phyloP scores from a whole-genome alignment of 345 rosid genomes.

The Hibiscus tridactylites region DNA sequence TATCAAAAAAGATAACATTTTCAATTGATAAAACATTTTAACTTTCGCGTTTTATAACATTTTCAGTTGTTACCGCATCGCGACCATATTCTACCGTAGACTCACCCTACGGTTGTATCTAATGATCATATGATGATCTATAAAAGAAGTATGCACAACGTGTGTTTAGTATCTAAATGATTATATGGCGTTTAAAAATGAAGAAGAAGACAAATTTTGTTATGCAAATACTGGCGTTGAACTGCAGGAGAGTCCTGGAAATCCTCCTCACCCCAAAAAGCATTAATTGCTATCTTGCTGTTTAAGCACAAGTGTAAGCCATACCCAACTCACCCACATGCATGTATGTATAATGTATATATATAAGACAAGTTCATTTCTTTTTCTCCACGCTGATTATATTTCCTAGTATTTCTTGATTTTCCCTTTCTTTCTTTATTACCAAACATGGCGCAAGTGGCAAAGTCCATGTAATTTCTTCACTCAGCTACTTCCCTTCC shows the following conservation, averaged over 20 bases:
- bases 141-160: too few relatives aligned
- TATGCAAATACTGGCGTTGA: not conserved
- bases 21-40: too few relatives aligned
- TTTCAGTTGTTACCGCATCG: too few relatives aligned
- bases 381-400: not conserved
- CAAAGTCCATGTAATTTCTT: not conserved
- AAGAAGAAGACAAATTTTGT: not conserved
- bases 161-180: too few relatives aligned
- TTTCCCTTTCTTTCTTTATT: not conserved
- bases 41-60: too few relatives aligned
- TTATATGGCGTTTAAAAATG: not conserved
- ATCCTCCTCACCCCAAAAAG: not conserved
- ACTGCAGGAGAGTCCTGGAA: not conserved
- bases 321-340: conserved; percentile 2
- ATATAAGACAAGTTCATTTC: not conserved
- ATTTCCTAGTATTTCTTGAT: not conserved
- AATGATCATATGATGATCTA: too few relatives aligned
- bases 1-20: too few relatives aligned
- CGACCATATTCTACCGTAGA: too few relatives aligned
- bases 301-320: not conserved
- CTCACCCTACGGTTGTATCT: too few relatives aligned
- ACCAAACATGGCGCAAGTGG: too few relatives aligned
- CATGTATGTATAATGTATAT: not conserved
- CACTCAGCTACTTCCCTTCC: not conserved
- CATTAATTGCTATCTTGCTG: not conserved